Conservation (phyloP, 1,139 yeast species). For the Kazachstania sp. region DNA sequence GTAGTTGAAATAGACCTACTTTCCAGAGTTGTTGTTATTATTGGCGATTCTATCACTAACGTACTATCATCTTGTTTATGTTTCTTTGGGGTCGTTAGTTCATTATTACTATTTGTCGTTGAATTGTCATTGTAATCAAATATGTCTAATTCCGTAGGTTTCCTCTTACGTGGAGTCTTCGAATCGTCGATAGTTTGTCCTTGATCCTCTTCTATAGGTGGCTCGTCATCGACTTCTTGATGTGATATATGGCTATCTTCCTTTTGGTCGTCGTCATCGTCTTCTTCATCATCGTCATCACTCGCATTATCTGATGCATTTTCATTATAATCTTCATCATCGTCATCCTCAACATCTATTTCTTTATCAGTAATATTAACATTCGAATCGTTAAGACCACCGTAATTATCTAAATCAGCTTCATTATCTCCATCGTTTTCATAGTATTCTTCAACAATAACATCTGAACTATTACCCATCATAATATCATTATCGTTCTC, state of each 20-base stretch:
- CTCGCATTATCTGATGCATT: conserved; percentile 7
- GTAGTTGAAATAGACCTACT: neutral
- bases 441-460: conserved; percentile 22
- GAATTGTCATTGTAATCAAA: conserved; percentile 14
- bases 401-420: conserved; percentile 11
- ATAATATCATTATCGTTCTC: conserved; percentile 5
- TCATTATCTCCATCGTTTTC: conserved; percentile 16
- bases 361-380: conserved; percentile 9
- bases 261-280: conserved; percentile 9
- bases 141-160: conserved; percentile 23
- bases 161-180: conserved; percentile 19
- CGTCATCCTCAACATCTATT: conserved; percentile 11
- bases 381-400: neutral
- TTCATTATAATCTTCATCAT: conserved; percentile 13
- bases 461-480: conserved; percentile 8
- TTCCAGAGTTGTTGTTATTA: neutral
- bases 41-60: conserved; percentile 10
- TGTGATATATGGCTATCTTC: conserved; percentile 10
- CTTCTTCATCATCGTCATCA: conserved; percentile 13
- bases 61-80: conserved; percentile 8
- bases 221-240: conserved; percentile 1
- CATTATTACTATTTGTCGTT: neutral
- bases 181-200: neutral
- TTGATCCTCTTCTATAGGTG: neutral
- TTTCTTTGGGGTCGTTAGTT: conserved; percentile 22